phyloP scores from a whole-genome alignment of 2,329 filamentous ascomycete genomes.

The Fusarium mexicanum region DNA sequence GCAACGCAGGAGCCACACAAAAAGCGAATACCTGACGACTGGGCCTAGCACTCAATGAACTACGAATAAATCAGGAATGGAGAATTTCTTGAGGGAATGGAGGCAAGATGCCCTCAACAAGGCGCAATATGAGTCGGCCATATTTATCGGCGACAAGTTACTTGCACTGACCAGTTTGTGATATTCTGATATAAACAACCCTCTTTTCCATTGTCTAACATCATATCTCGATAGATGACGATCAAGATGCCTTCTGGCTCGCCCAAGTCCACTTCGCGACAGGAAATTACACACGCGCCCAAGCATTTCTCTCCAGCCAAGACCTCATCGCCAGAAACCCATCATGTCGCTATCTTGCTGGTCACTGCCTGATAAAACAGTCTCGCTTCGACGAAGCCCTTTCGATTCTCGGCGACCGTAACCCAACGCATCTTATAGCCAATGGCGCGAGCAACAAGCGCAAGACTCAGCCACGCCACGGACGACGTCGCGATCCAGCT shows the following conservation, averaged over 20 bases:
- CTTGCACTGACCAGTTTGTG: conserved; percentile 87
- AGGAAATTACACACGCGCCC: conserved; percentile 92
- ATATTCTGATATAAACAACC: background rate
- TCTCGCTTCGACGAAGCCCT: conserved; percentile 90
- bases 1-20: background rate
- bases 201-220: conserved; percentile 7
- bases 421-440: conserved; percentile 86
- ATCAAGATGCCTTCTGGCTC: conserved; percentile 95
- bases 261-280: conserved; percentile 98
- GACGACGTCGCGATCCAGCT: conserved; percentile 48
- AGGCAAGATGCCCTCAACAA: conserved; percentile 94
- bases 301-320: conserved; percentile 84
- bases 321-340: conserved; percentile 84
- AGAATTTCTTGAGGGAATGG: conserved; percentile 93
- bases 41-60: background rate
- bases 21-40: background rate
- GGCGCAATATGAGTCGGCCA: conserved; percentile 94
- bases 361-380: conserved; percentile 94
- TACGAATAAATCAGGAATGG: conserved; percentile 66
- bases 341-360: conserved; percentile 91
- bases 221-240: conserved; percentile 70
- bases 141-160: conserved; percentile 97
- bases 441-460: conserved; percentile 57
- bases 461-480: conserved; percentile 49
- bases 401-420: conserved; percentile 86